Conservation (phyloP, 495 filamentous ascomycete genomes). For the Aspergillus carlsbadensis region DNA sequence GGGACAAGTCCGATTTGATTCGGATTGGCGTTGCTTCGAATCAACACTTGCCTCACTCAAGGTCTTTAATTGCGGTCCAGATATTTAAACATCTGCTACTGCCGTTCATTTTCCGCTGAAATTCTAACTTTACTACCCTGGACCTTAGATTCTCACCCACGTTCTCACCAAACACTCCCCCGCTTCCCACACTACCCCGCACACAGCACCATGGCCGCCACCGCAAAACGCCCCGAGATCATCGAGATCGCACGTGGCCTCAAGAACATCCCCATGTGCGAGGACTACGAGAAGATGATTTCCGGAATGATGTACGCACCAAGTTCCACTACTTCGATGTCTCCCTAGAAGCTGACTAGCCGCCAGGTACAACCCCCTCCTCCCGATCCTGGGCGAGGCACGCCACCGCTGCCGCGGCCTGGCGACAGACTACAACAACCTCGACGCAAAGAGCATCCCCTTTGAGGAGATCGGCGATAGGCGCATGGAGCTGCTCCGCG, state of each 20-base stretch:
- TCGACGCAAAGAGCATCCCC: slow-evolving; percentile 40
- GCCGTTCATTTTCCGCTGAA: too few relatives aligned
- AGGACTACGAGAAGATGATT: slow-evolving; percentile 53
- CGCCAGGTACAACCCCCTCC: slow-evolving; percentile 42
- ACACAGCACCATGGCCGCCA: slow-evolving; percentile 25
- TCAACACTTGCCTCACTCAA: too few relatives aligned
- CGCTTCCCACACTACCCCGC: too few relatives aligned
- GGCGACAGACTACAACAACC: slow-evolving; percentile 47
- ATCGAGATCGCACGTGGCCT: slow-evolving; percentile 44
- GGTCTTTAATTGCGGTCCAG: too few relatives aligned
- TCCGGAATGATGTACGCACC: slow-evolving; percentile 49
- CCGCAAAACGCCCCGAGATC: slow-evolving; percentile 42
- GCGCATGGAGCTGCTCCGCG: slow-evolving; percentile 36
- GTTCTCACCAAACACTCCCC: too few relatives aligned
- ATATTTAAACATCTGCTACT: too few relatives aligned
- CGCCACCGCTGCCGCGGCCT: slow-evolving; percentile 46
- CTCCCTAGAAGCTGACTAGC: too few relatives aligned
- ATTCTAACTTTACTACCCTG: too few relatives aligned
- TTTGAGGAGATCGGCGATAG: slow-evolving; percentile 33
- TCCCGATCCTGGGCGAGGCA: slow-evolving; percentile 39
- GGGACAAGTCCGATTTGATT: too few relatives aligned
- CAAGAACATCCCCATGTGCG: slow-evolving; percentile 32
- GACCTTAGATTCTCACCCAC: too few relatives aligned
- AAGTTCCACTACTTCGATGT: too few relatives aligned
- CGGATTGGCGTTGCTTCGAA: too few relatives aligned